Base-by-base conservation (phyloP, 2,329 filamentous ascomycete species). In the Colletotrichum coccodes region DNA sequence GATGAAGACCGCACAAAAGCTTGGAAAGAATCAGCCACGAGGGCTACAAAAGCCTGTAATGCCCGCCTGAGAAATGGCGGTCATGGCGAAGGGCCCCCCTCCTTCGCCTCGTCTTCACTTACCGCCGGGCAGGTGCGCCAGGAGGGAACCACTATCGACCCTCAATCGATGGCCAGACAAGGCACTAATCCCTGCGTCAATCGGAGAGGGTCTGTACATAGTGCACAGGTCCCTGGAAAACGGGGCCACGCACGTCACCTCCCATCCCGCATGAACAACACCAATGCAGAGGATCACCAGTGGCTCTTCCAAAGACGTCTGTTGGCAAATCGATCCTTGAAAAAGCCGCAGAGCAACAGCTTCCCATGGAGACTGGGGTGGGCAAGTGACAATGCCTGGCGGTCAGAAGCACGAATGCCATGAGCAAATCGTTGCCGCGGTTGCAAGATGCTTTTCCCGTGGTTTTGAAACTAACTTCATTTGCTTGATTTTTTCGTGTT, bases 151-250 rank as follows among this genome's bases (percentile, higher is more conserved):
- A 16, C 46, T 28, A 18, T 32, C 28, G 47, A 50, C 44, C 44
- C 32, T 30, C 11, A 6, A 14, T 44, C 32, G 57, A 47, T 36
- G 32, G 57, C 57, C 38, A 49, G 32, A 16, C 57, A 60, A 36
- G 57, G 42, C 57, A 49, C 54, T 26, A 49, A 68, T 60, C 61
- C 65, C 65, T 68, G 65, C 50, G 65, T 60, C n/a, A 65, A 65
- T 68, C 65, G 54, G 61, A 49, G 50, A 12, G 23, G 50, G 50
- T 53, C 44, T 65, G 47, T 16, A 47, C 44, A 26, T 46, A 7
- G 47, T 32, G n/a, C n/a, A n/a, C n/a, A n/a, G n/a, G n/a, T 44
- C 32, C 23, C 34, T 21, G 32, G 16, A 38, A 50, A 60, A 52
- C 38, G 61, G 65, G 50, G 38, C 60, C 38, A 58, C 42, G 65